Evolutionary conservation across 2,329 filamentous ascomycete species (phyloP).

Genomic region (Cercospora nicotianae): DNA sequence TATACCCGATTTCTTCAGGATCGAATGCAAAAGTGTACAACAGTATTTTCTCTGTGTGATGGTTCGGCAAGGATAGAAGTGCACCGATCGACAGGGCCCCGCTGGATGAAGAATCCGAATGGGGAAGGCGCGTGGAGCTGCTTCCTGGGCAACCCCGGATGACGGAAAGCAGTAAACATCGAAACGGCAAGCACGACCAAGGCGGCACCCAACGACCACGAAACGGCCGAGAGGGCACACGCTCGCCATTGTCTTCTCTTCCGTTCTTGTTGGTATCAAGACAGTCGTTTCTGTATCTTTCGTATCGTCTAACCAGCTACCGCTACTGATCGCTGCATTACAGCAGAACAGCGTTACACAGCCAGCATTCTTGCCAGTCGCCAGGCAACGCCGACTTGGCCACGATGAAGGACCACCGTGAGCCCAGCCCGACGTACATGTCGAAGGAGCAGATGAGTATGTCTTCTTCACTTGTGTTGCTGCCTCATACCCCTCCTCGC

Average conservation of each 20-base stretch:
- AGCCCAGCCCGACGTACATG: constrained; percentile 33
- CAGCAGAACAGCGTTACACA: background rate
- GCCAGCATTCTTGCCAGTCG: background rate
- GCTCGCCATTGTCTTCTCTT: background rate
- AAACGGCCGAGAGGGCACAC: background rate
- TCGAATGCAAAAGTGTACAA: background rate
- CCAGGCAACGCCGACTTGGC: background rate
- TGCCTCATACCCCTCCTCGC: constrained; percentile 28
- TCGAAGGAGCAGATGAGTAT: constrained; percentile 36
- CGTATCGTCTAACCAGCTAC: background rate
- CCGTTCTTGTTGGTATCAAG: background rate
- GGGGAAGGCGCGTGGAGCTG: background rate
- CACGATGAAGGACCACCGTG: constrained; percentile 11
- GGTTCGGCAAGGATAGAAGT: background rate
- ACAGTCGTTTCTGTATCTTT: constrained; percentile 1
- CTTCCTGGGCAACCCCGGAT: constrained; percentile 1
- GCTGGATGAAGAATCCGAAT: background rate
- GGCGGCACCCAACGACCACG: background rate
- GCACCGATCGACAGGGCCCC: background rate
- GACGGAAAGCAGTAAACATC: constrained; percentile 1
- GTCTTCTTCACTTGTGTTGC: constrained; percentile 16
- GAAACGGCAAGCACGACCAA: background rate
- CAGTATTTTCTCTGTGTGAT: background rate
- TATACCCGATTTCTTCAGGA: background rate
- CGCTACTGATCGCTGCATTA: background rate